A percentile compares a stretch with the other conserved stretches of the same genome.
phyloP scores from a whole-genome alignment of 805 yeast species.

The Lipomyces spencermartinsiae region DNA sequence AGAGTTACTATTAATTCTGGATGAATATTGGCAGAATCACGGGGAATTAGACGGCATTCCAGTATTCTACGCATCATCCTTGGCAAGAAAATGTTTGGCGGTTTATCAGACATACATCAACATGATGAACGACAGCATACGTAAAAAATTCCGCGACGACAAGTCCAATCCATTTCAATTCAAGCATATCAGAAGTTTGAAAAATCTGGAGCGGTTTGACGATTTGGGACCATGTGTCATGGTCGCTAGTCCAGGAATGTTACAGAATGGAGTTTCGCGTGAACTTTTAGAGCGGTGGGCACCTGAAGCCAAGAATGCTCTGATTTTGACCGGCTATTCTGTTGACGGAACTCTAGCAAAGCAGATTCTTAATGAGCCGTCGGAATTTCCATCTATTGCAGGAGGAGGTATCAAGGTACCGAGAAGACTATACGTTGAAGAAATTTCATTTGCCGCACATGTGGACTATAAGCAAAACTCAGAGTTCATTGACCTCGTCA shows the following conservation, averaged over 20 bases:
- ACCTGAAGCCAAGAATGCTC: constrained; percentile 89
- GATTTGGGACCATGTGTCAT: constrained; percentile 96
- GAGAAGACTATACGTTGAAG: constrained; percentile 85
- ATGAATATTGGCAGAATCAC: constrained; percentile 91
- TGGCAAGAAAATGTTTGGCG: constrained; percentile 96
- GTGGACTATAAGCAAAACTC: constrained; percentile 95
- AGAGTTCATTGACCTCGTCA: constrained; percentile 85
- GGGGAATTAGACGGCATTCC: constrained; percentile 81
- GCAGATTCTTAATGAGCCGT: constrained; percentile 83
- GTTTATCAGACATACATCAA: constrained; percentile 95
- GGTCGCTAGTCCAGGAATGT: constrained; percentile 97
- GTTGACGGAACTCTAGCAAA: constrained; percentile 99
- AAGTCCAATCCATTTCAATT: constrained; percentile 90
- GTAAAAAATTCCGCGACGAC: constrained; percentile 75
- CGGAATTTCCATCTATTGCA: constrained; percentile 76
- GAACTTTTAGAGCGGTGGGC: constrained; percentile 95
- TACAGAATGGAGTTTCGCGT: constrained; percentile 90
- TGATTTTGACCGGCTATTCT: constrained; percentile 93
- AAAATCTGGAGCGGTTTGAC: constrained; percentile 81
- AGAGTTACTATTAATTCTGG: constrained; percentile 84
- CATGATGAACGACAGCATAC: constrained; percentile 94
- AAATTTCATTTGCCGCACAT: constrained; percentile 98
- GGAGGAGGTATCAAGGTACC: constrained; percentile 69
- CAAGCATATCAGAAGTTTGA: constrained; percentile 79
- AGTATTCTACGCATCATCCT: constrained; percentile 87